Conservation (phyloP, 768 basidiomycete genomes). For the Termitomyces sp. region DNA sequence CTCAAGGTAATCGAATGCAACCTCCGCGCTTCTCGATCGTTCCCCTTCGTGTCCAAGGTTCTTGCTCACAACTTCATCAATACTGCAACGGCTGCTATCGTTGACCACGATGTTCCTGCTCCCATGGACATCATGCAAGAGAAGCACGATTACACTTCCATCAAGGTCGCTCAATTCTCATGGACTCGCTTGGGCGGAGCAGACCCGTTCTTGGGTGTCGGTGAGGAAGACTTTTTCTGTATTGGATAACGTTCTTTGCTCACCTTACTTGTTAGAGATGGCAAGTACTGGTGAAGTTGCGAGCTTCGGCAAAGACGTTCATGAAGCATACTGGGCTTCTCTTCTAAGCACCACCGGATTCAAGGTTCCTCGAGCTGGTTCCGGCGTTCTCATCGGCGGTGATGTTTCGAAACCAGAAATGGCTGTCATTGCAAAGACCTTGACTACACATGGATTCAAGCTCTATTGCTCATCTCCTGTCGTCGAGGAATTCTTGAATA, state of each 20-base stretch:
- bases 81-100: constrained; percentile 83
- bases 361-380: constrained; percentile 78
- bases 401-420: constrained; percentile 87
- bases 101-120: constrained; percentile 80
- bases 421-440: constrained; percentile 68
- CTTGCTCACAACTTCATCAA: constrained; percentile 97
- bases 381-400: constrained; percentile 90
- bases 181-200: constrained; percentile 97
- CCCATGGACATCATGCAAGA: constrained; percentile 90
- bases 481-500: constrained; percentile 79
- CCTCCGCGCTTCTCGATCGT: constrained; percentile 93
- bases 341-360: constrained; percentile 95
- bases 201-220: constrained; percentile 94
- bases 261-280: constrained; percentile 61
- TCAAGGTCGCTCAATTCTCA: constrained; percentile 98
- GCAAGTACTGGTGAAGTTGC: constrained; percentile 98
- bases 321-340: constrained; percentile 95
- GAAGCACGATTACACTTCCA: constrained; percentile 84
- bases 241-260: neutral
- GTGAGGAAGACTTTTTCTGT: constrained; percentile 37
- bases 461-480: constrained; percentile 80
- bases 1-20: constrained; percentile 99
- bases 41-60: constrained; percentile 99
- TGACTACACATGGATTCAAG: constrained; percentile 89
- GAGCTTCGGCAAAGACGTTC: constrained; percentile 86